phyloP scores from a whole-genome alignment of 768 basidiomycete species.

The Pleurotus tuoliensis region DNA sequence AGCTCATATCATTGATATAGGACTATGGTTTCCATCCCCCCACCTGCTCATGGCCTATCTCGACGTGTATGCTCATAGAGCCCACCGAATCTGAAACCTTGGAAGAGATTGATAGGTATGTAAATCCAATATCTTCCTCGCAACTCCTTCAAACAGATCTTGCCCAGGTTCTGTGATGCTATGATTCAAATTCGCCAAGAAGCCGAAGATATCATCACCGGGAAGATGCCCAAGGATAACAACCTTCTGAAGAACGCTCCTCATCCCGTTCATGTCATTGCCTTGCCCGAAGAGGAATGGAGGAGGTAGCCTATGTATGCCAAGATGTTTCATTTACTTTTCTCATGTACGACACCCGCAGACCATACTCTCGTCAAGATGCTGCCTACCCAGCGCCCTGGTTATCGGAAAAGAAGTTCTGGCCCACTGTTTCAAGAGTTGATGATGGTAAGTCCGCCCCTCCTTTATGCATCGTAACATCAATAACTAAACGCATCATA shows the following conservation, averaged over 20 bases:
- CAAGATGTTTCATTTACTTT: background rate
- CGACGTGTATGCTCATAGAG: slow-evolving; percentile 96
- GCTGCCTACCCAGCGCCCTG: slow-evolving; percentile 89
- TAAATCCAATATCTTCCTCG: background rate
- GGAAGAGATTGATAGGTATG: slow-evolving; percentile 84
- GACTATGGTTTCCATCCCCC: slow-evolving; percentile 96
- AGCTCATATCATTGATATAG: slow-evolving; percentile 27
- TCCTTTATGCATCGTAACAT: background rate
- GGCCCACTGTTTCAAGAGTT: slow-evolving; percentile 89
- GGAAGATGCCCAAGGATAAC: slow-evolving; percentile 86
- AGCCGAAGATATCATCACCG: slow-evolving; percentile 80
- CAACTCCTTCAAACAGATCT: background rate
- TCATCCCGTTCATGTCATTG: slow-evolving; percentile 76
- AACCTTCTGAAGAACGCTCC: slow-evolving; percentile 94
- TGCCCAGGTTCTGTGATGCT: slow-evolving; percentile 89
- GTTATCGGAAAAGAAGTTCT: slow-evolving; percentile 89
- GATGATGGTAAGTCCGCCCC: slow-evolving; percentile 73
- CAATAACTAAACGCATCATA: slow-evolving; percentile 23
- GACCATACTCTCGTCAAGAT: slow-evolving; percentile 84
- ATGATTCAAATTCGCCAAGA: slow-evolving; percentile 96
- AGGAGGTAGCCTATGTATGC: slow-evolving; percentile 51
- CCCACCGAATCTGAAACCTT: slow-evolving; percentile 95
- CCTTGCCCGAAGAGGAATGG: slow-evolving; percentile 78
- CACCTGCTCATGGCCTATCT: slow-evolving; percentile 97
- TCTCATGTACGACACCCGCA: slow-evolving; percentile 22